Conservation (phyloP, 2,329 filamentous ascomycete genomes). For the Teratosphaeria nubilosa region DNA sequence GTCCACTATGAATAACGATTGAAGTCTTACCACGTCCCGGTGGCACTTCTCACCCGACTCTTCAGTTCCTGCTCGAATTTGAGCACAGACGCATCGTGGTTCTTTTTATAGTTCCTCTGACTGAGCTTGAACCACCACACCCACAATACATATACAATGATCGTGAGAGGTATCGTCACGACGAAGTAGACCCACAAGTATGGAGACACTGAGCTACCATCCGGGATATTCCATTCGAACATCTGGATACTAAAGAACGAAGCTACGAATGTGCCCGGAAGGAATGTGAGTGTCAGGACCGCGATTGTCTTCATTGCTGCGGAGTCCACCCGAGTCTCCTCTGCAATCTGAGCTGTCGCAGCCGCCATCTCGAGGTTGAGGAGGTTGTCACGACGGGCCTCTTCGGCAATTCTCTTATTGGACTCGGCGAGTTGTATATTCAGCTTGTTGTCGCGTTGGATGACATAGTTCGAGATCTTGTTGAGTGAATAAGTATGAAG, state of each 20-base stretch:
- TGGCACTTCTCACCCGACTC: constrained; percentile 20
- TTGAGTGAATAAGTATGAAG: not conserved
- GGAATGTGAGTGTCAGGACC: constrained; percentile 34
- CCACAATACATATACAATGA: constrained; percentile 21
- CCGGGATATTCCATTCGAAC: constrained; percentile 9
- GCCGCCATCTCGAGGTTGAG: constrained; percentile 26
- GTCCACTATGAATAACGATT: not conserved
- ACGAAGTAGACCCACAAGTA: constrained; percentile 25
- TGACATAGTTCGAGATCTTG: constrained; percentile 25
- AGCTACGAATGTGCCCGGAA: constrained; percentile 30
- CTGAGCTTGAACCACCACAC: constrained; percentile 20
- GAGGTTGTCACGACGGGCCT: constrained; percentile 24
- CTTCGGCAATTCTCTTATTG: constrained; percentile 25
- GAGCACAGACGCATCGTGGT: constrained; percentile 17
- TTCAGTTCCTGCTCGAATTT: constrained; percentile 23
- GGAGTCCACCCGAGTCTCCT: constrained; percentile 27
- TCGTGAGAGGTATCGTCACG: constrained; percentile 23
- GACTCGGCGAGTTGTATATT: constrained; percentile 25
- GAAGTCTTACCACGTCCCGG: constrained; percentile 14
- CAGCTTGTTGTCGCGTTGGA: constrained; percentile 23
- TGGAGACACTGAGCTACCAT: constrained; percentile 17
- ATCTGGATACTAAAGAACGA: constrained; percentile 26
- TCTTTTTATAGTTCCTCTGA: constrained; percentile 17
- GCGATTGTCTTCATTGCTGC: constrained; percentile 39
- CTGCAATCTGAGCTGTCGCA: constrained; percentile 24